Conservation (phyloP, 2,329 filamentous ascomycete species). For the Aspergillus japonicus region DNA sequence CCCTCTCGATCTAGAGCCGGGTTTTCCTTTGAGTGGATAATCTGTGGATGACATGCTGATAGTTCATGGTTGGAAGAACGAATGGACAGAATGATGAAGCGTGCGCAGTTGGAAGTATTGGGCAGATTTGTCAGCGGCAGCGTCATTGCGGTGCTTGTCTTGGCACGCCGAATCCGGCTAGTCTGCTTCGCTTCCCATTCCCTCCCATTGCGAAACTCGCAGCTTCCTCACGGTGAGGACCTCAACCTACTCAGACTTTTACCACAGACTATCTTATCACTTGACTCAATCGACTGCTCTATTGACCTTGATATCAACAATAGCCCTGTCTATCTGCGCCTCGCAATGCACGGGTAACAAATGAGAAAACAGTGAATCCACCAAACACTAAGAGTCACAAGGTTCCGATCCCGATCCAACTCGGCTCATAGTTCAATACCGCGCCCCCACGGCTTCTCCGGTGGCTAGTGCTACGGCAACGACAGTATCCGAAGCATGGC, state of each 20-base stretch:
- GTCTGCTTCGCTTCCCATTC: background rate
- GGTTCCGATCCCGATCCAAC: background rate
- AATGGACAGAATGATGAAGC: background rate
- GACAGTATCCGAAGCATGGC: slow-evolving; percentile 10
- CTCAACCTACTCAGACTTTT: too few species aligned
- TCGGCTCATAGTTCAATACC: background rate
- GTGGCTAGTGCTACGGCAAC: slow-evolving; percentile 12
- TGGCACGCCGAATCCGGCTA: background rate
- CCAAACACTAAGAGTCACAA: too few species aligned
- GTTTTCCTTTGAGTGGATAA: background rate
- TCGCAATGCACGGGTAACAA: background rate
- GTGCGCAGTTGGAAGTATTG: background rate
- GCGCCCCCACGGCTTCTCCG: background rate
- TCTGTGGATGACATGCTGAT: background rate
- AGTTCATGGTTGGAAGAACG: background rate
- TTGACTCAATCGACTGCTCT: background rate
- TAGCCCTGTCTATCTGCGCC: background rate
- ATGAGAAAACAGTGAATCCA: too few species aligned
- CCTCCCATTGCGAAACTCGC: background rate
- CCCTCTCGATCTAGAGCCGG: slow-evolving; percentile 4
- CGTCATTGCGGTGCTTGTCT: background rate
- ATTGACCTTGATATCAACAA: background rate
- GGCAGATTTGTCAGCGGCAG: slow-evolving; percentile 1
- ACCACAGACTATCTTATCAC: too few species aligned
- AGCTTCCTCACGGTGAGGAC: background rate